phyloP scores from a whole-genome alignment of 2,329 filamentous ascomycete species.

The Fusarium metavorans region DNA sequence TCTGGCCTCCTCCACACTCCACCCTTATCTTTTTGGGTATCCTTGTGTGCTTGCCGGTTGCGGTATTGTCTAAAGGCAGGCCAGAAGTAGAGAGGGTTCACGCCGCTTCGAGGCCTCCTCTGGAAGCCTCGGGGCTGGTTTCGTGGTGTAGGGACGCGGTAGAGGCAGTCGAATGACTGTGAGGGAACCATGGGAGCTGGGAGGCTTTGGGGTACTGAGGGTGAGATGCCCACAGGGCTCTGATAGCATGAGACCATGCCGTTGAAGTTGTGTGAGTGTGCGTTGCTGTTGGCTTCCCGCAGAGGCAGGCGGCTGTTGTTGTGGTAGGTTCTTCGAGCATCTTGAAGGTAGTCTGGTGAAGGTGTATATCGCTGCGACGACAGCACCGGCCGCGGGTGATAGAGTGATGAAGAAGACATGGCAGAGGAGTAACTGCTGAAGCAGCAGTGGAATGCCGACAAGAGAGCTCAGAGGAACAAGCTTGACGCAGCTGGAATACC shows the following conservation, averaged over 20 bases:
- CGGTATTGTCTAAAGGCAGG: conserved; percentile 75
- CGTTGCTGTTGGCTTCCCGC: conserved; percentile 65
- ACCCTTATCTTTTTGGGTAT: conserved; percentile 68
- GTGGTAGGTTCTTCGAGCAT: conserved; percentile 56
- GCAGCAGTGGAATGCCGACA: conserved; percentile 49
- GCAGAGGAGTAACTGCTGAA: conserved; percentile 31
- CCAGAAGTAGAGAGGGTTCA: conserved; percentile 72
- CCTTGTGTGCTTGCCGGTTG: conserved; percentile 73
- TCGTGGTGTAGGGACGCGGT: conserved; percentile 52
- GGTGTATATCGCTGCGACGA: conserved; percentile 64
- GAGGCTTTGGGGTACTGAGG: conserved; percentile 60
- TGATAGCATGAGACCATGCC: conserved; percentile 59
- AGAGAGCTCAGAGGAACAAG: conserved; percentile 44
- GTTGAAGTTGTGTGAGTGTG: conserved; percentile 58
- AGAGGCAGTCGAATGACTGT: conserved; percentile 58
- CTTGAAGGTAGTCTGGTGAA: conserved; percentile 58
- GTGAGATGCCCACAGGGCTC: conserved; percentile 56
- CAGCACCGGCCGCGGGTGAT: conserved; percentile 60
- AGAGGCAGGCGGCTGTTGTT: conserved; percentile 59
- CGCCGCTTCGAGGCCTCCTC: conserved; percentile 51
- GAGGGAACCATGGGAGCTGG: conserved; percentile 65
- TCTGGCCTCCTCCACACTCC: conserved; percentile 66
- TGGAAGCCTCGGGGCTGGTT: conserved; percentile 51
- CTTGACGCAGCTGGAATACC: conserved; percentile 46
- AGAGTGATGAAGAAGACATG: conserved; percentile 56